These are phyloP conservation scores for Eruca vesicaria DNA, from an alignment of 441 rosid species.

Conservation along the genomic window DNA sequence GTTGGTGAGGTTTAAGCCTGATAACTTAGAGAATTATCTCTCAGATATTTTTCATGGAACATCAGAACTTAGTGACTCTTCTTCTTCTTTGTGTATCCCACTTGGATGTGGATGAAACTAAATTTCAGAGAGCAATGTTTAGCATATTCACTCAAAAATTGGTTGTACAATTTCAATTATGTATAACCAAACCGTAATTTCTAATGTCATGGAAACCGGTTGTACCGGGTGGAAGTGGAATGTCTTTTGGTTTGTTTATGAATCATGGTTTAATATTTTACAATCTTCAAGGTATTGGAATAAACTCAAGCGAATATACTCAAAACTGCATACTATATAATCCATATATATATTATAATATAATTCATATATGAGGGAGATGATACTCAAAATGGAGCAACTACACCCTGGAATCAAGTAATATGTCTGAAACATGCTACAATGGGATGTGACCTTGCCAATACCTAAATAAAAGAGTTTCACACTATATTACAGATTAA, in stretches of 20 bases:
- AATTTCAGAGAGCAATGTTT: not conserved
- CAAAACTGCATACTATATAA: not conserved
- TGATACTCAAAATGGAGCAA: conserved; percentile 1
- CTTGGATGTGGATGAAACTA: conserved; percentile 31
- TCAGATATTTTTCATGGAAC: conserved; percentile 54
- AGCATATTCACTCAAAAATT: not conserved
- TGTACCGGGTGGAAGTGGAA: not conserved
- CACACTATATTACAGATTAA: conserved; percentile 2
- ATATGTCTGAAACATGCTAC: not conserved
- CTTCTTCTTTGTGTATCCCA: conserved; percentile 25
- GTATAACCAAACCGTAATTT: not conserved
- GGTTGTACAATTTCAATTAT: not conserved
- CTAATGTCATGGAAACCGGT: not conserved
- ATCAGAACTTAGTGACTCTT: conserved; percentile 27
- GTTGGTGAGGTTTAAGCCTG: conserved; percentile 41
- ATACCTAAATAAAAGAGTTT: not conserved
- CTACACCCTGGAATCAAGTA: conserved; percentile 18
- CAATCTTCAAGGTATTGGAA: not conserved
- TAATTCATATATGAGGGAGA: not conserved
- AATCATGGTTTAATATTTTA: not conserved
- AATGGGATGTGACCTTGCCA: conserved; percentile 18
- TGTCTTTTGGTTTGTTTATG: not conserved
- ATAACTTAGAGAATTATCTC: conserved; percentile 50
- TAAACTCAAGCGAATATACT: not conserved
- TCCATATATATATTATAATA: not conserved